These are phyloP conservation scores for Mycotypha africana DNA, from an alignment of 371 early-diverging fungal species.

Conservation along the genomic window DNA sequence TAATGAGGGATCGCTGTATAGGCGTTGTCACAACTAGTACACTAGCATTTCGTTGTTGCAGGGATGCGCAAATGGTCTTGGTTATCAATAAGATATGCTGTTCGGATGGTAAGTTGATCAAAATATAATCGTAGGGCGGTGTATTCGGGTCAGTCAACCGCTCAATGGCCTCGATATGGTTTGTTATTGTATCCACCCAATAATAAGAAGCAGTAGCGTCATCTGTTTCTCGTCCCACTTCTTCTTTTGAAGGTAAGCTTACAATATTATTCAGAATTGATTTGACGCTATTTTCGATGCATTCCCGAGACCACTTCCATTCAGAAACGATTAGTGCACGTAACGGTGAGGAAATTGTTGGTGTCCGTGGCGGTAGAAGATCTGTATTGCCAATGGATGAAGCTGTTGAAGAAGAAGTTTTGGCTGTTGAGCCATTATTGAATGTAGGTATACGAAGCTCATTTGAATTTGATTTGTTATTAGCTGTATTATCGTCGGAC, in stretches of 20 bases:
- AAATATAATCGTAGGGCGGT: conserved; percentile 41
- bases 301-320: conserved; percentile 33
- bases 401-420: background rate
- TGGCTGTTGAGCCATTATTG: background rate
- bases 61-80: conserved; percentile 29
- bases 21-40: conserved; percentile 54
- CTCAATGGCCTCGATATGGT: conserved; percentile 31
- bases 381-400: conserved; percentile 7
- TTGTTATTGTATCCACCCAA: conserved; percentile 20
- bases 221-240: background rate
- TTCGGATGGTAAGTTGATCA: conserved; percentile 46
- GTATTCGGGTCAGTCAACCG: conserved; percentile 22
- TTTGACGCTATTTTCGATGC: conserved; percentile 33
- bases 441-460: background rate
- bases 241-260: background rate
- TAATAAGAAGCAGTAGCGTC: conserved; percentile 2
- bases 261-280: conserved; percentile 23
- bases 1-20: conserved; percentile 51
- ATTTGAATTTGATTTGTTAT: background rate
- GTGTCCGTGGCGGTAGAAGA: conserved; percentile 33
- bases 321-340: conserved; percentile 38
- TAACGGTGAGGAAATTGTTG: conserved; percentile 21
- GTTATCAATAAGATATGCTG: conserved; percentile 44
- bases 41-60: conserved; percentile 37
- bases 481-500: too few relatives aligned